Evolutionary conservation across 1,284 basidiomycete species (phyloP).

Genomic region (Fomitopsis pinicola): DNA sequence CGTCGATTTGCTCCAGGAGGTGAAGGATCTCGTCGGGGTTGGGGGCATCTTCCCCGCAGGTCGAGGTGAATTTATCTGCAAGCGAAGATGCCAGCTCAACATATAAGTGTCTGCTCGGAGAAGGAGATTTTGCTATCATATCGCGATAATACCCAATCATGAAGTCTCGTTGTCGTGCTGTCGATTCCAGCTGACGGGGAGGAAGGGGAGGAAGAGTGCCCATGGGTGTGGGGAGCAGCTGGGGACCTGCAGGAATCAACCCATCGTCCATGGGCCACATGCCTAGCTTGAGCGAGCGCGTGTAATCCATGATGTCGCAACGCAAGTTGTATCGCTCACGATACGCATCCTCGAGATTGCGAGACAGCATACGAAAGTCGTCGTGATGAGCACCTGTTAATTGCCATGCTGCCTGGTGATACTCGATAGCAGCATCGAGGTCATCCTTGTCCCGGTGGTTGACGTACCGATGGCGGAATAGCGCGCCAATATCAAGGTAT

Average conservation of each 20-base stretch:
- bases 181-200: not conserved
- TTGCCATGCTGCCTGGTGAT: not conserved
- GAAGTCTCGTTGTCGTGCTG: not conserved
- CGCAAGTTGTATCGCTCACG: not conserved
- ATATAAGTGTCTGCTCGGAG: not conserved
- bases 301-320: not conserved
- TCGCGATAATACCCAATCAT: not conserved
- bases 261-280: not conserved
- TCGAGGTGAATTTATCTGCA: not conserved
- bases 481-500: not conserved
- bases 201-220: not conserved
- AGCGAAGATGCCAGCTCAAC: not conserved
- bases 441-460: not conserved
- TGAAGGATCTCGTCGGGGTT: not conserved
- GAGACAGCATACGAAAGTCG: not conserved
- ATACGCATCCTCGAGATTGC: not conserved
- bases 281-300: not conserved
- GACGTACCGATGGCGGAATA: not conserved
- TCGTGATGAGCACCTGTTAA: not conserved
- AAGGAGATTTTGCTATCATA: not conserved
- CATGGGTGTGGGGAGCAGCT: not conserved
- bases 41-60: not conserved
- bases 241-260: not conserved
- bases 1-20: not conserved
- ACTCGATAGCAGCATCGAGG: not conserved